A percentile compares a stretch with the other conserved stretches of the same genome.
Conservation (phyloP, 352 stramenopile species). For the Globisporangium lucens region DNA sequence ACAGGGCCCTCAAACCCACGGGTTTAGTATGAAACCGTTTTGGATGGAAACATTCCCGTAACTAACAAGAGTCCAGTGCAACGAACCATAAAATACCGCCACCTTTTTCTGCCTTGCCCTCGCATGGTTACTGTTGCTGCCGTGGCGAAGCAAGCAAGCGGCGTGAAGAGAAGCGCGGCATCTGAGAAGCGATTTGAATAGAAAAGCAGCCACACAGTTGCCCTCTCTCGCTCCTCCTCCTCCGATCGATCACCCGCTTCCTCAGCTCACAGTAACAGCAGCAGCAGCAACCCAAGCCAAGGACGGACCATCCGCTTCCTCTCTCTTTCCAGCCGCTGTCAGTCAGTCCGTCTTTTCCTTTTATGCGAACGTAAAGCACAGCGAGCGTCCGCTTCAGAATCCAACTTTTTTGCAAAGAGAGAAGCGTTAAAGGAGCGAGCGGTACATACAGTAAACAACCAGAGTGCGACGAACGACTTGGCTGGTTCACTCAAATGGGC, state of each 20-base stretch:
- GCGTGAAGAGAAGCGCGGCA: conserved; percentile 9
- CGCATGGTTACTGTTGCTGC: not conserved
- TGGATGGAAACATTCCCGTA: not conserved
- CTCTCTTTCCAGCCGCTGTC: no score
- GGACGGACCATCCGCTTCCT: not conserved
- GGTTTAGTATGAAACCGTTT: not conserved
- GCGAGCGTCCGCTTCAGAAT: conserved; percentile 6
- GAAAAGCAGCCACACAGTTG: conserved; percentile 7
- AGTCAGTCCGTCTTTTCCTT: not conserved
- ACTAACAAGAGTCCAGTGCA: conserved; percentile 9
- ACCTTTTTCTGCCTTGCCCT: not conserved
- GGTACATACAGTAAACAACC: not conserved
- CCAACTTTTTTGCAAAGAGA: conserved; percentile 7
- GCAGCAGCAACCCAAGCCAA: no score
- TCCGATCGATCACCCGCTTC: not conserved
- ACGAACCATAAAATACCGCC: not conserved
- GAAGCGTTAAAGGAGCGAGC: not conserved
- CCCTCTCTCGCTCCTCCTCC: not conserved
- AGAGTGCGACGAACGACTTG: not conserved
- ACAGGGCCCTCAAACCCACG: not conserved
- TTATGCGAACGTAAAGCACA: not conserved
- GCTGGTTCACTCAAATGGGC: conserved; percentile 7
- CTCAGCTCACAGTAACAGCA: not conserved
- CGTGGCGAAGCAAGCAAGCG: not conserved
- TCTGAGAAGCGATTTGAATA: conserved; percentile 21